Conservation (phyloP, 495 filamentous ascomycete species). For the Podospora sp. region DNA sequence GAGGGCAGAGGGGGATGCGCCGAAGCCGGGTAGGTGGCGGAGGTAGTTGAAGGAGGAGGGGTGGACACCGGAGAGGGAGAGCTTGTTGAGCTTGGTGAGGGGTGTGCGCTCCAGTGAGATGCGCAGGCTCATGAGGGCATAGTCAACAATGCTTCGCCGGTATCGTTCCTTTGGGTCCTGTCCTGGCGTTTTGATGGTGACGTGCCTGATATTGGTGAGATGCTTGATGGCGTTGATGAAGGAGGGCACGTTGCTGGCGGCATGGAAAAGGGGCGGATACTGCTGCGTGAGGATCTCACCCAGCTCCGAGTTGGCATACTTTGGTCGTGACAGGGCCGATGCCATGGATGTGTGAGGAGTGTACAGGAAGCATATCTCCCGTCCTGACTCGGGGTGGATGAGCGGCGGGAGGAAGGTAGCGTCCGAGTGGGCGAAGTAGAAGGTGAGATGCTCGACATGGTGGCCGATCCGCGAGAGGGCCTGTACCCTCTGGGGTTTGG, state of each 20-base stretch:
- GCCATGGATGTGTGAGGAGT: conserved; percentile 62
- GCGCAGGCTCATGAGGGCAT: conserved; percentile 76
- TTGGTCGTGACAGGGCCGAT: conserved; percentile 54
- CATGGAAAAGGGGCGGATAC: conserved; percentile 80
- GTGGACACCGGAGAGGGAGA: conserved; percentile 69
- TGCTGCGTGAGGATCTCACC: conserved; percentile 76
- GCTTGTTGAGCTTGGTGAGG: conserved; percentile 58
- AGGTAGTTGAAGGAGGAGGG: conserved; percentile 71
- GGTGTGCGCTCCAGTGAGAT: conserved; percentile 72
- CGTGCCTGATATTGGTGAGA: conserved; percentile 65
- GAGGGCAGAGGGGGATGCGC: conserved; percentile 62
- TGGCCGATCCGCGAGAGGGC: conserved; percentile 72
- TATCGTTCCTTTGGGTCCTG: conserved; percentile 67
- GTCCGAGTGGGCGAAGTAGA: conserved; percentile 67
- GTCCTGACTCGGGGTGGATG: conserved; percentile 68
- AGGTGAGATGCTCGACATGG: conserved; percentile 69
- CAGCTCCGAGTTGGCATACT: conserved; percentile 63
- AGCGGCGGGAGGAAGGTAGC: conserved; percentile 78
- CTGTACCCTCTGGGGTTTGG: conserved; percentile 64
- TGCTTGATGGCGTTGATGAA: conserved; percentile 70
- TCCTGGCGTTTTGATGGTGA: conserved; percentile 71
- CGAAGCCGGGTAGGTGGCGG: conserved; percentile 65
- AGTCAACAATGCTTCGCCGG: conserved; percentile 75
- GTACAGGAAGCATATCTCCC: conserved; percentile 73
- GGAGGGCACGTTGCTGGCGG: conserved; percentile 77